These are phyloP conservation scores for Zopfia rhizophila DNA, from an alignment of 2,329 filamentous ascomycete genomes.

Conservation along the genomic window DNA sequence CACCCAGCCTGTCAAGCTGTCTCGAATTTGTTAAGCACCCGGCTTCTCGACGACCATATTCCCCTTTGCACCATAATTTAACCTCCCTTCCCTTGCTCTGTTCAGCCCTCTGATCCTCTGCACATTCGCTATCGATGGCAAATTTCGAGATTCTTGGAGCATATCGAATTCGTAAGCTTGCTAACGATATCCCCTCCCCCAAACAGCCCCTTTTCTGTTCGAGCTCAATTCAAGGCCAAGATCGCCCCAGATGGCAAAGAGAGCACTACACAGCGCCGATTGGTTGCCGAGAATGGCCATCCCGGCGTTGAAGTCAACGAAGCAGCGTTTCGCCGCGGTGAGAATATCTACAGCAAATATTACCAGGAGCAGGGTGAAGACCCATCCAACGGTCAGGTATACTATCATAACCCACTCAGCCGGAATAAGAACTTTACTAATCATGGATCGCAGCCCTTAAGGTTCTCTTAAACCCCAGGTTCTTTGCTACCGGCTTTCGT, in stretches of 20 bases:
- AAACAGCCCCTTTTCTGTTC: slow-evolving; percentile 56
- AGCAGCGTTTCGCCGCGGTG: slow-evolving; percentile 54
- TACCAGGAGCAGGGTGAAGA: slow-evolving; percentile 51
- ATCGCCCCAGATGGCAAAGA: slow-evolving; percentile 51
- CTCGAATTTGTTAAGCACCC: too few species aligned
- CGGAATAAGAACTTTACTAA: background rate
- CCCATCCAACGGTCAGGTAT: too few species aligned
- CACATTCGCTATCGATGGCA: slow-evolving; percentile 3
- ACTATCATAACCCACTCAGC: too few species aligned
- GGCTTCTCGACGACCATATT: too few species aligned
- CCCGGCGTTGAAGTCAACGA: slow-evolving; percentile 55
- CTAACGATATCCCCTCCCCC: slow-evolving; percentile 11
- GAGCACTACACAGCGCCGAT: slow-evolving; percentile 45
- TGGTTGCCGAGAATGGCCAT: slow-evolving; percentile 56
- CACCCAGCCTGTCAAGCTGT: too few species aligned
- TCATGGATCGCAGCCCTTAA: background rate
- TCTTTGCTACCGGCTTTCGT: too few species aligned
- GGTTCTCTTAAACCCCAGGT: slow-evolving; percentile 1
- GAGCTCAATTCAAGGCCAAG: slow-evolving; percentile 49
- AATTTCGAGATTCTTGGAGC: slow-evolving; percentile 1
- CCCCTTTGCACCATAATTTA: too few species aligned
- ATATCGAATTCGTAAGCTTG: slow-evolving; percentile 10
- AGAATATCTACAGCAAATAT: slow-evolving; percentile 57
- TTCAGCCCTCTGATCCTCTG: background rate
- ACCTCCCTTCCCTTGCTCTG: too few species aligned